Conservation (phyloP, 169 alveolate species). For the Eimeria nieschulzi region DNA sequence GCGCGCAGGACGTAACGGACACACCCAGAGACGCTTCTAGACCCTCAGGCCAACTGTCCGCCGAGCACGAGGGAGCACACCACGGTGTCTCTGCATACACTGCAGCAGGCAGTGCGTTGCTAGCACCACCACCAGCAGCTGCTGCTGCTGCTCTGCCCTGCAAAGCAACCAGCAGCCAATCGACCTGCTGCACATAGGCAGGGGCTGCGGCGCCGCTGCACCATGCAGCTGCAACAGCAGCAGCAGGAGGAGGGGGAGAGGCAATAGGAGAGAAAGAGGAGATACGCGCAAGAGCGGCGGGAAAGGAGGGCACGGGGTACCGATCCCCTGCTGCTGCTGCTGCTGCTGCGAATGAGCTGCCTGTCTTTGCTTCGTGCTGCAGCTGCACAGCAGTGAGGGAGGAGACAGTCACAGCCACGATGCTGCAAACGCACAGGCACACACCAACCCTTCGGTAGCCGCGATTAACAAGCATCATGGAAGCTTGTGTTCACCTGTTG, state of each 20-base stretch:
- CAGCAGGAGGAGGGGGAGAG: conserved; percentile 22
- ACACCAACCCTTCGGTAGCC: neutral
- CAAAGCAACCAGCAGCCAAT: neutral
- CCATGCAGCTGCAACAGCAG: conserved; percentile 50
- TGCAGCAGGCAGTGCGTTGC: neutral
- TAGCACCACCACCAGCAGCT: neutral
- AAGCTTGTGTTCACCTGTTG: neutral
- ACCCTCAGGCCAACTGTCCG: neutral
- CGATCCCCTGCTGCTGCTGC: conserved; percentile 20
- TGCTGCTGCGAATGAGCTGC: conserved; percentile 14
- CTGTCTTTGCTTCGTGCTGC: conserved; percentile 52
- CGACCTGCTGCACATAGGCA: conserved; percentile 16
- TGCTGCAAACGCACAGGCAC: neutral
- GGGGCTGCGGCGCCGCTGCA: conserved; percentile 50
- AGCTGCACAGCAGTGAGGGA: conserved; percentile 45
- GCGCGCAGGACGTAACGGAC: neutral
- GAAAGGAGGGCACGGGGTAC: neutral
- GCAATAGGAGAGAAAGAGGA: conserved; percentile 8
- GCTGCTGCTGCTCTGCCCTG: neutral
- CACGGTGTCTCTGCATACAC: neutral
- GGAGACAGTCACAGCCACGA: conserved; percentile 22
- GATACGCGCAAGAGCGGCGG: conserved; percentile 5
- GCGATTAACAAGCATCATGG: no score
- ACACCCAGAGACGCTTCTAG: neutral
- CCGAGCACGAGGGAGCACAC: neutral